Percentiles rank a stretch among this genome's conserved stretches.
Evolutionary conservation across 2,329 filamentous ascomycete genomes (phyloP).

Genomic region (Lecanicillium sp.): DNA sequence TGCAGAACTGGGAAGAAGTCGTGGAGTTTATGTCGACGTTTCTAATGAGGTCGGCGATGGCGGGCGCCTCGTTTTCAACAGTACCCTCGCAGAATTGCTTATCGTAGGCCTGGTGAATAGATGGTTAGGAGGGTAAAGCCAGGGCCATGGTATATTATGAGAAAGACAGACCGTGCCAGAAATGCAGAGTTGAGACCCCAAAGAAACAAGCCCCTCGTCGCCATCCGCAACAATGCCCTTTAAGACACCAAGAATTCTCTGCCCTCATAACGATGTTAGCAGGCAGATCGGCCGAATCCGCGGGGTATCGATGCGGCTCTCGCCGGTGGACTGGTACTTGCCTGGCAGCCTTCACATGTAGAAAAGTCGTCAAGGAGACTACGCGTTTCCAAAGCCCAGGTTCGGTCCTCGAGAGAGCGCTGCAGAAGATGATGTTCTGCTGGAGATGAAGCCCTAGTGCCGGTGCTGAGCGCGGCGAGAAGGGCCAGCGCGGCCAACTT

Average conservation of each 20-base stretch:
- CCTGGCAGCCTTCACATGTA: slow-evolving; percentile 19
- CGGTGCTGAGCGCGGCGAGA: too few species aligned
- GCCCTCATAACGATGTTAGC: not conserved
- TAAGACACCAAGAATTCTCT: slow-evolving; percentile 23
- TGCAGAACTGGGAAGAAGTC: slow-evolving; percentile 42
- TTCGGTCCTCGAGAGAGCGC: slow-evolving; percentile 3
- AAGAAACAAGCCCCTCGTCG: slow-evolving; percentile 28
- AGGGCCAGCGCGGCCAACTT: too few species aligned
- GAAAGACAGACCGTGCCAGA: slow-evolving; percentile 17
- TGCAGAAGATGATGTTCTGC: not conserved
- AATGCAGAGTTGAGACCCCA: slow-evolving; percentile 23
- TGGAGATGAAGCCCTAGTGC: too few species aligned
- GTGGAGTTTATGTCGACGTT: slow-evolving; percentile 38
- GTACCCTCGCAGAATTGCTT: slow-evolving; percentile 46
- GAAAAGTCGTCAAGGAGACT: slow-evolving; percentile 6
- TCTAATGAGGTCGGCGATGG: slow-evolving; percentile 40
- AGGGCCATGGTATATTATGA: not conserved
- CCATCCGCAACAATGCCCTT: slow-evolving; percentile 35
- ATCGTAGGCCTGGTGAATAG: slow-evolving; percentile 34
- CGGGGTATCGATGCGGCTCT: too few species aligned
- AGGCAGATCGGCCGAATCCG: not conserved
- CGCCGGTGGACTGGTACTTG: slow-evolving; percentile 4
- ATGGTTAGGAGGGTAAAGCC: too few species aligned
- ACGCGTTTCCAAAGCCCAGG: slow-evolving; percentile 6
- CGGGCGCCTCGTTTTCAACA: slow-evolving; percentile 42